Base-by-base conservation (phyloP, 1,284 basidiomycete genomes). In the Phaffia rhodozyma region DNA sequence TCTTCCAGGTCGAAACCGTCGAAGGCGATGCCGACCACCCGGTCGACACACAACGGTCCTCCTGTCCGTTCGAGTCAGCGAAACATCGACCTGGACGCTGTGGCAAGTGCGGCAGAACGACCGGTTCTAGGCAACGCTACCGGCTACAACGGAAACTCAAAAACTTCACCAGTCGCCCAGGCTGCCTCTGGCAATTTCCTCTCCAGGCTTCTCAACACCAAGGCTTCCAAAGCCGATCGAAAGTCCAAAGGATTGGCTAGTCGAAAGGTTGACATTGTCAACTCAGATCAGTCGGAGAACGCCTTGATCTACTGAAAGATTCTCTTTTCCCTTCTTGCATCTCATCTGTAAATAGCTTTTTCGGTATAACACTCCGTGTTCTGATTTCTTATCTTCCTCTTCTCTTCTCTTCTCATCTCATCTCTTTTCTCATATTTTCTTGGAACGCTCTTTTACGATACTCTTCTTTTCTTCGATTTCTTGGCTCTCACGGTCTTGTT, bases 181-280 rank as follows among this genome's bases (percentile, higher is more conserved):
- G 59, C 59, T 4, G 59, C 59, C 1, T 25, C 51, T 5, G 59
- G 59, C 7, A 50, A 48, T n/a, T 60, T 60, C 43, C 59, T 60
- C n/a, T 51, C 51, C 48, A 34, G 59, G 21, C 34, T 60, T 9
- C 59, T 60, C n/a, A 32, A 23, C 11, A 60, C 32, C n/a, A 32
- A 16, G n/a, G 43, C 59, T 1, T 7, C 50, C 5, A 30, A 23
- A 21, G 25, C 16, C 16, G 29, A 29, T 20, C n/a, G 13, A 13
- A 34, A 7, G 30, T 25, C 32, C 21, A 32, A 49, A 5, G 30
- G 59, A 5, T 23, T 25, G 25, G 50, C 48, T 5, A 11, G 21
- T 1, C 30, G 32, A 38, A 53, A 43, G 32, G n/a, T 34, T 25
- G n/a, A 48, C 27, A 38, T 32, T 18, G 47, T 34, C 20, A 25